A percentile compares a stretch with the other conserved stretches of the same genome.
phyloP scores from a whole-genome alignment of 495 filamentous ascomycete genomes.

The Recurvomyces mirabilis region DNA sequence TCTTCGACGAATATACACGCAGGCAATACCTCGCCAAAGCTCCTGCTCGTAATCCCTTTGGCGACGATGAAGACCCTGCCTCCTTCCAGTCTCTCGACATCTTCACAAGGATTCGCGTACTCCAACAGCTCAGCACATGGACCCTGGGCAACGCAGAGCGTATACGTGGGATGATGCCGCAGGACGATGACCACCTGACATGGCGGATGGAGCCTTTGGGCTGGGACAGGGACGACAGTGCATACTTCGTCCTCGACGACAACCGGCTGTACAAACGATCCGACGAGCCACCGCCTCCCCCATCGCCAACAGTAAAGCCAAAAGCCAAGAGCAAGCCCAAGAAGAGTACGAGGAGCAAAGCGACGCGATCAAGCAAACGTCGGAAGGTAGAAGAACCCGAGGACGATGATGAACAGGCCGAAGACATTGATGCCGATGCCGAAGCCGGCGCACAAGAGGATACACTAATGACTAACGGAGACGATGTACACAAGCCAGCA shows the following conservation, averaged over 20 bases:
- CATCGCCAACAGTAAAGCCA: constrained; percentile 37
- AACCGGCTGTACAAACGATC: constrained; percentile 81
- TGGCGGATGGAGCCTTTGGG: constrained; percentile 88
- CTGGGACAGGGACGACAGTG: constrained; percentile 72
- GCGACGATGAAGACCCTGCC: constrained; percentile 57
- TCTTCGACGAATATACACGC: constrained; percentile 90
- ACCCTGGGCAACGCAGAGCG: constrained; percentile 75
- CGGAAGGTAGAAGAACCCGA: constrained; percentile 46
- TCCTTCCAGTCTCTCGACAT: constrained; percentile 74
- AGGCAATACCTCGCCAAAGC: constrained; percentile 81
- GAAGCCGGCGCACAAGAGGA: constrained; percentile 9
- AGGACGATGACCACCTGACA: constrained; percentile 58
- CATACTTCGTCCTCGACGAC: constrained; percentile 86
- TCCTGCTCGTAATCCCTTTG: constrained; percentile 74
- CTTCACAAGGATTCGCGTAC: constrained; percentile 73
- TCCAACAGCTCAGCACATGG: constrained; percentile 87
- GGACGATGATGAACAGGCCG: constrained; percentile 36
- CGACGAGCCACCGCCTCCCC: constrained; percentile 47
- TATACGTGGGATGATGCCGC: constrained; percentile 75
- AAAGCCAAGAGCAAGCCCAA: constrained; percentile 42
- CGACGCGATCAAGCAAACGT: constrained; percentile 60
- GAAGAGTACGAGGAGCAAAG: constrained; percentile 51
- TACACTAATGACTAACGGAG: constrained; percentile 19
- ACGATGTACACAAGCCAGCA: constrained; percentile 33
- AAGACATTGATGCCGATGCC: constrained; percentile 27